Evolutionary conservation across 495 filamentous ascomycete genomes (phyloP).

Genomic region (Tetracladium setigerum): DNA sequence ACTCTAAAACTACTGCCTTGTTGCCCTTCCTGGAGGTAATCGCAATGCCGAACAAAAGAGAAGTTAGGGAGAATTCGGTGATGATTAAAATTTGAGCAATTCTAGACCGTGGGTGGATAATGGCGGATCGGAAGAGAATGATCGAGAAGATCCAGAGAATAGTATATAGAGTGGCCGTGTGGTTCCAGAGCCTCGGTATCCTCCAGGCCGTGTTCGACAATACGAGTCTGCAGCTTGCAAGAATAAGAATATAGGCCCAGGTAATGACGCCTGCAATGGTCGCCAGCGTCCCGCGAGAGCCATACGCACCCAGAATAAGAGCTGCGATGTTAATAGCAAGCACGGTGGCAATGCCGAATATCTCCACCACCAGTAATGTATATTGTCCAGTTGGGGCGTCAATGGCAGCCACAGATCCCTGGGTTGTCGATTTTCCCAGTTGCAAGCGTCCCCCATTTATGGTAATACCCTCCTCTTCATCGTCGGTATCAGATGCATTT

Average conservation of each 20-base stretch:
- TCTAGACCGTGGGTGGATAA: slow-evolving; percentile 69
- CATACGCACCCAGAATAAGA: slow-evolving; percentile 47
- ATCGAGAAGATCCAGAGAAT: slow-evolving; percentile 73
- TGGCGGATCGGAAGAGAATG: slow-evolving; percentile 71
- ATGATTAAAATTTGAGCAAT: slow-evolving; percentile 54
- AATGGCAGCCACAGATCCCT: slow-evolving; percentile 61
- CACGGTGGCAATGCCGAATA: slow-evolving; percentile 62
- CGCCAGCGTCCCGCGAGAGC: slow-evolving; percentile 48
- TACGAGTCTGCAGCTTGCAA: slow-evolving; percentile 65
- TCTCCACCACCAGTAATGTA: slow-evolving; percentile 61
- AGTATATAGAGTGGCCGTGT: slow-evolving; percentile 81
- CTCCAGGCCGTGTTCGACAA: slow-evolving; percentile 59
- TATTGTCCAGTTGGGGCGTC: slow-evolving; percentile 71
- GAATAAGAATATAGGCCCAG: slow-evolving; percentile 76
- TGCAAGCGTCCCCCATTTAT: slow-evolving; percentile 46
- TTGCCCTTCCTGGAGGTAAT: slow-evolving; percentile 86
- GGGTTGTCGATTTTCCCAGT: slow-evolving; percentile 55
- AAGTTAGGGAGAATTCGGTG: slow-evolving; percentile 64
- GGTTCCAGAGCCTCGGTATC: slow-evolving; percentile 79
- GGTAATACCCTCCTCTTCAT: slow-evolving; percentile 59
- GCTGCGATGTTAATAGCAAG: slow-evolving; percentile 58
- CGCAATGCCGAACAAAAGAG: slow-evolving; percentile 64
- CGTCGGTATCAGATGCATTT: slow-evolving; percentile 39
- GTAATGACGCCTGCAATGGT: slow-evolving; percentile 56
- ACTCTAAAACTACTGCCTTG: slow-evolving; percentile 76